These are phyloP conservation scores for Suillus subluteus DNA, from an alignment of 768 basidiomycete species.

Conservation along the genomic window DNA sequence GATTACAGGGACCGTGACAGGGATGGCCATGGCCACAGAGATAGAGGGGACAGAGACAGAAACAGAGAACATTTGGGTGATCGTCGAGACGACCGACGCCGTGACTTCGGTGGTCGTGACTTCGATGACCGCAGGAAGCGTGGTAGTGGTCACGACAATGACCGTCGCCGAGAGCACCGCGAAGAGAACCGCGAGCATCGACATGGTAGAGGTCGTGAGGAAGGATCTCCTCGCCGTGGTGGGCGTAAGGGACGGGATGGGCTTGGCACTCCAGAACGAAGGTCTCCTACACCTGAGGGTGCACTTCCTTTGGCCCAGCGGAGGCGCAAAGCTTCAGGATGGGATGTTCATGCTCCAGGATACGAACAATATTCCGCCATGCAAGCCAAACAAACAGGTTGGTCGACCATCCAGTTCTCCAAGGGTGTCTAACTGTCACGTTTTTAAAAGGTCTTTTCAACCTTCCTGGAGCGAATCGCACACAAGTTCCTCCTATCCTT, in stretches of 20 bases:
- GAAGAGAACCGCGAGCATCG: slow-evolving; percentile 41
- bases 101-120: slow-evolving; percentile 53
- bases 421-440: slow-evolving; percentile 16
- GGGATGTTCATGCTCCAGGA: slow-evolving; percentile 95
- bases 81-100: slow-evolving; percentile 54
- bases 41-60: slow-evolving; percentile 38
- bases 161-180: slow-evolving; percentile 53
- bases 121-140: slow-evolving; percentile 49
- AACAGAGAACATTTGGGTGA: slow-evolving; percentile 39
- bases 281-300: slow-evolving; percentile 91
- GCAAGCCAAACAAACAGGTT: slow-evolving; percentile 99
- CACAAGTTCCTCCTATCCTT: slow-evolving; percentile 82
- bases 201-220: slow-evolving; percentile 37
- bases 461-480: slow-evolving; percentile 92
- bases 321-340: slow-evolving; percentile 87
- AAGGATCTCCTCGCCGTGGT: slow-evolving; percentile 45
- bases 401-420: slow-evolving; percentile 17
- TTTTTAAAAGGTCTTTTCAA: slow-evolving; percentile 81
- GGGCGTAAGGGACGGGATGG: slow-evolving; percentile 51
- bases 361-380: slow-evolving; percentile 94
- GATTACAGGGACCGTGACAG: slow-evolving; percentile 53
- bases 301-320: slow-evolving; percentile 81
- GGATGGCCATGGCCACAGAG: slow-evolving; percentile 39
- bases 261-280: slow-evolving; percentile 70
- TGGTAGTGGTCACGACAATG: slow-evolving; percentile 46